Conservation (phyloP, 2,329 filamentous ascomycete genomes). For the Daldinia sp. region DNA sequence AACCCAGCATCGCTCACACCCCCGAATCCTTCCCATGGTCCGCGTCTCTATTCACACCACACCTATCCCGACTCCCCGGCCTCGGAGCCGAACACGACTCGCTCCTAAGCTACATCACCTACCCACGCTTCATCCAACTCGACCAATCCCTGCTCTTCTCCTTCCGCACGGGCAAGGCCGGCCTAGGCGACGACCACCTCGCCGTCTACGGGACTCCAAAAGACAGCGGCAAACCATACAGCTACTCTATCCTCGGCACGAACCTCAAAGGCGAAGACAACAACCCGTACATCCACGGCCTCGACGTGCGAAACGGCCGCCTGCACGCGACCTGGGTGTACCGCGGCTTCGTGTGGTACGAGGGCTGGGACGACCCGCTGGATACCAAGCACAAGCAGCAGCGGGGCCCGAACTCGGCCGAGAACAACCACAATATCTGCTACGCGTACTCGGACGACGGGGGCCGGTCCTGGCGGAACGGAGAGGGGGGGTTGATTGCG, state of each 20-base stretch:
- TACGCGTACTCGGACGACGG: slow-evolving; percentile 57
- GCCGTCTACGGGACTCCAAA: slow-evolving; percentile 49
- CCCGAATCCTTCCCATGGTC: slow-evolving; percentile 47
- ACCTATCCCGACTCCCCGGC: slow-evolving; percentile 49
- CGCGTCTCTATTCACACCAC: slow-evolving; percentile 49
- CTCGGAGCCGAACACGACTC: slow-evolving; percentile 40
- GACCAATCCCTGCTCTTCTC: slow-evolving; percentile 54
- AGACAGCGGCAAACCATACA: not conserved
- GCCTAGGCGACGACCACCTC: slow-evolving; percentile 58
- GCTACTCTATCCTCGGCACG: slow-evolving; percentile 51
- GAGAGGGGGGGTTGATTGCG: slow-evolving; percentile 48
- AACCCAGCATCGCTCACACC: slow-evolving; percentile 44
- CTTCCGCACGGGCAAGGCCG: slow-evolving; percentile 60
- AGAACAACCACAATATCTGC: slow-evolving; percentile 60
- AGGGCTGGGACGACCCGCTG: slow-evolving; percentile 52
- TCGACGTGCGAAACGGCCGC: slow-evolving; percentile 48
- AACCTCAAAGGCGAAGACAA: slow-evolving; percentile 61
- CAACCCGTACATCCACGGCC: slow-evolving; percentile 62
- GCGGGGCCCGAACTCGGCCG: slow-evolving; percentile 53
- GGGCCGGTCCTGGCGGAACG: slow-evolving; percentile 55
- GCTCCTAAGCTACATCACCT: slow-evolving; percentile 54
- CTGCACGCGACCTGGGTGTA: slow-evolving; percentile 60
- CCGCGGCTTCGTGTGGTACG: slow-evolving; percentile 56
- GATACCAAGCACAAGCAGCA: slow-evolving; percentile 54
- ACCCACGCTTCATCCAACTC: slow-evolving; percentile 57